Conservation (phyloP, 1,284 basidiomycete genomes). For the Cystobasidiaceae sp. region DNA sequence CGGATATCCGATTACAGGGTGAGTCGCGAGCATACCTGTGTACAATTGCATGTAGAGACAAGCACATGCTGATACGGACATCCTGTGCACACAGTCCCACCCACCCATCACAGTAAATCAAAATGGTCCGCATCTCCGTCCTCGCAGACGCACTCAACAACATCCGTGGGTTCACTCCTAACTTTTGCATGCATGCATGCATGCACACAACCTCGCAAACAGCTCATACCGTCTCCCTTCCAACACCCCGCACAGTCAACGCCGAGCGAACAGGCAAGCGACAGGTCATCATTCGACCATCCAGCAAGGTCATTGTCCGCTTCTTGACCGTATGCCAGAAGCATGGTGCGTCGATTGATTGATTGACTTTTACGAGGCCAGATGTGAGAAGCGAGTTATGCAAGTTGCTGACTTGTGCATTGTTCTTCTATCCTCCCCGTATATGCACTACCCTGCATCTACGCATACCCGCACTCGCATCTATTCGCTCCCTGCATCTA, state of each 20-base stretch:
- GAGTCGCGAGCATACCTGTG: no score
- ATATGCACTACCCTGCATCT: not conserved
- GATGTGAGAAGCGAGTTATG: not conserved
- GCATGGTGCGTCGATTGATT: conserved; percentile 65
- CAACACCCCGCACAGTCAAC: conserved; percentile 55
- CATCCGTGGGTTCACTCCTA: conserved; percentile 63
- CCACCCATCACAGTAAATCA: not conserved
- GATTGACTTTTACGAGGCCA: not conserved
- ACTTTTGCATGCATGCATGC: no score
- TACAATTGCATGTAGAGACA: not conserved
- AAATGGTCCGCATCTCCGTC: conserved; percentile 42
- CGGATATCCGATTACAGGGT: no score
- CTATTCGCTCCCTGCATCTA: not conserved
- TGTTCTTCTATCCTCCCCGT: conserved; percentile 4
- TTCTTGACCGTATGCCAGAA: conserved; percentile 96
- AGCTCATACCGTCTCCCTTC: not conserved
- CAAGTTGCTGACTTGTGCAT: no score
- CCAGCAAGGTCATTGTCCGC: conserved; percentile 93
- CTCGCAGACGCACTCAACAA: conserved; percentile 76
- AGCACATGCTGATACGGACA: no score
- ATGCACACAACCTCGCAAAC: no score
- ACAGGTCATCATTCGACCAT: conserved; percentile 90
- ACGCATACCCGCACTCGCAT: conserved; percentile 7
- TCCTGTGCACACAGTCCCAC: not conserved
- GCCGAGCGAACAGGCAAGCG: conserved; percentile 95